Evolutionary conservation across 352 stramenopile species (phyloP), one percentile per base, ranked within the genome.

Genomic region (Phytophthora ohioensis): DNA sequence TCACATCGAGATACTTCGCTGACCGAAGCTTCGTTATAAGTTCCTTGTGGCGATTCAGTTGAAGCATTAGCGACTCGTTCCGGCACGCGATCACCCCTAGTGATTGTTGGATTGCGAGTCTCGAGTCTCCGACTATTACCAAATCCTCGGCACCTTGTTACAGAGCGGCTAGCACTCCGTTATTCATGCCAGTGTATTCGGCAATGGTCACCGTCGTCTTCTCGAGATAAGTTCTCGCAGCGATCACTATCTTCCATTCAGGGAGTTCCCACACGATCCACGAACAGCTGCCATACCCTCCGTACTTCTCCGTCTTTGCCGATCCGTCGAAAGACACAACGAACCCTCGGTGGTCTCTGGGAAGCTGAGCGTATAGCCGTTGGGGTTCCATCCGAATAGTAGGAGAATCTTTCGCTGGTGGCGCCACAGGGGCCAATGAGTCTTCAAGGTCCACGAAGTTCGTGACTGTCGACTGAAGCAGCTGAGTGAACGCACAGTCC

Each of bases 301-400:
- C 35, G 11, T 61, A 49, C 15, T 68, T 73, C 21, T 60, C 45
- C 1, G 60, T 55, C 11, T 75, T 69, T 0, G 62, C 63, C 3
- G 67, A 65, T 0, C 63, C 72, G 51, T 79, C 63, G 13, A 76
- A 79, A 1, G 56, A 71, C 1, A 79, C 2, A 2, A 73, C 38
- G 46, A 60, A 57, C 1, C 56, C 43, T 32, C n/a, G 8, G 46
- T 49, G 62, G 60, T 48, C 35, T 15, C 0, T 11, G 5, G 15
- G 62, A 31, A 51, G 21, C 0, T 36, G 43, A 0, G 51, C 35
- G 9, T 57, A 46, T 0, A 57, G 15, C 49, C 1, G 21, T 21
- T 21, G 21, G 21, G 21, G 21, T 1, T 21, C 21, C 21, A 21
- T 21, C 21, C 21, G 34, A 13, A 35, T 17, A 12, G 3, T 38